Evolutionary conservation across 2,329 filamentous ascomycete genomes (phyloP), one percentile per base, ranked within the genome.

Genomic region (Fusarium sp.): DNA sequence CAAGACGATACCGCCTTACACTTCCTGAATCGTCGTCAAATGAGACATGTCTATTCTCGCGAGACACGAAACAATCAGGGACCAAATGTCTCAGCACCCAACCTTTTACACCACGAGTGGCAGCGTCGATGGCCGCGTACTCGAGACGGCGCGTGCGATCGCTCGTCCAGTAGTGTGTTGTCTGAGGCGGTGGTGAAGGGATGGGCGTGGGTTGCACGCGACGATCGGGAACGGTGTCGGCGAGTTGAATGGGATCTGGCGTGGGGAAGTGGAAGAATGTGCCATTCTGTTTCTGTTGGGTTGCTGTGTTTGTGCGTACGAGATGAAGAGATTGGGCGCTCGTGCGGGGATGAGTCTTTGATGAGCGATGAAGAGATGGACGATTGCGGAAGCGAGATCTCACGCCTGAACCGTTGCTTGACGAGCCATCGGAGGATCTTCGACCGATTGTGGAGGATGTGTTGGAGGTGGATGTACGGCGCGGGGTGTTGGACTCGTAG

Each of bases 101-200:
- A 15, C 88, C 89, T 69, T 85, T 85, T 30, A 91, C 82, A 7
- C 89, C 89, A 3, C 83, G 82, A 38, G 84, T 86, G 3, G 88
- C 88, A 0, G 88, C 88, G 52, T 91, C 89, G 43, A 91, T 91
- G 58, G 89, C 89, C 0, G 88, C 89, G 71, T 91, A 91, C 79
- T 91, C 89, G 6, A 90, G 82, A 13, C 88, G 83, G 6, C 89
- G 84, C 0, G 88, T 90, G 56, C 83, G 83, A 74, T 90, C 87
- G 73, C 87, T 90, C 2, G 88, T 91, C 89, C 89, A 91, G 79
- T 91, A 91, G 74, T 90, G 87, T 2, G 87, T 87, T 5, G 89
- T 90, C 70, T 85, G 84, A 6, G 87, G 88, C 3, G 87, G 88
- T 3, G 82, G 81, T 5, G 82, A 78, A 34, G 81, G 80, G 4